A percentile compares a stretch with the other conserved stretches of the same genome.
phyloP scores from a whole-genome alignment of 2,329 filamentous ascomycete genomes.

The Ilyonectria robusta region DNA sequence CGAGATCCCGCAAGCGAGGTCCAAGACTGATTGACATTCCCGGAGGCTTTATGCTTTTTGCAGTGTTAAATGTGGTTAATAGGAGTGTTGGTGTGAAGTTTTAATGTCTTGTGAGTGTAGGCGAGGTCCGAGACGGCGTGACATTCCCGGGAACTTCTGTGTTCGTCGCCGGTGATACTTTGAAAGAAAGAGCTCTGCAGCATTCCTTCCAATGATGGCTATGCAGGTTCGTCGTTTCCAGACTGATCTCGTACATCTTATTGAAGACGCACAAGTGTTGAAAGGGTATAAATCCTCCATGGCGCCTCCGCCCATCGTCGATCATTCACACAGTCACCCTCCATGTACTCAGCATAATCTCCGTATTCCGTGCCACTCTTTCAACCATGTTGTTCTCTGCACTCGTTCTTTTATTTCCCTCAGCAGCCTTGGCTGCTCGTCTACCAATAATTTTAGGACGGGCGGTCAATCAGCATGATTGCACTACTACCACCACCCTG shows the following conservation, averaged over 20 bases:
- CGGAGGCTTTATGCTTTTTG: neutral
- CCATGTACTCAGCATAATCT: neutral
- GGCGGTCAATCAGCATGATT: conserved; percentile 7
- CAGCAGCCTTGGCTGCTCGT: conserved; percentile 23
- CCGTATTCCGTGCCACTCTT: conserved; percentile 16
- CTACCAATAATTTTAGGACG: conserved; percentile 20
- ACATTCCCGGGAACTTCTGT: neutral
- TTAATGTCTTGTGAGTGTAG: neutral
- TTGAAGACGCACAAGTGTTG: neutral
- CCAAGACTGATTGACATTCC: neutral
- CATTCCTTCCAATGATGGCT: neutral
- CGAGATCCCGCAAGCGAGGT: neutral
- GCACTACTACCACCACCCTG: conserved; percentile 24
- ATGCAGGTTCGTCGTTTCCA: too few relatives aligned
- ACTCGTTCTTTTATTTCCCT: conserved; percentile 23
- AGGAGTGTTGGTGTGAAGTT: neutral
- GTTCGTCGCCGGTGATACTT: neutral
- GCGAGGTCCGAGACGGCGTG: neutral
- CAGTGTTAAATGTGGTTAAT: too few relatives aligned
- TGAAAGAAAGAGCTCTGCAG: neutral
- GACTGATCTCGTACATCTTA: neutral
- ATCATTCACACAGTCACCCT: neutral
- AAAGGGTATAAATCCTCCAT: neutral
- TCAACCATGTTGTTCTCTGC: conserved; percentile 29
- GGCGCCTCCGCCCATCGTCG: neutral